Evolutionary conservation across 2,329 filamentous ascomycete genomes (phyloP), one percentile per base, ranked within the genome.

Genomic region (Phaeosphaeriaceae sp.): DNA sequence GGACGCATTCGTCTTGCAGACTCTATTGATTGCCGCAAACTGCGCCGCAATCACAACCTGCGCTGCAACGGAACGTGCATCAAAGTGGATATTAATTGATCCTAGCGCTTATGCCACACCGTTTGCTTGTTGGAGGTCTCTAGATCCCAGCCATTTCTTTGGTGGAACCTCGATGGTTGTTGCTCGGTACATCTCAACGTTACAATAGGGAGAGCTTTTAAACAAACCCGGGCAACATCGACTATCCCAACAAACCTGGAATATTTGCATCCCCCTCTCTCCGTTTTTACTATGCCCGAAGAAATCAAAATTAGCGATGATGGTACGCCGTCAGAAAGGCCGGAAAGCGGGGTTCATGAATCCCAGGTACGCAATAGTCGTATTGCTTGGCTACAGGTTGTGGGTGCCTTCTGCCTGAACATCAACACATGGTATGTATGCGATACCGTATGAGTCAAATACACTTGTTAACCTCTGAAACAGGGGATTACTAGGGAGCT

Each of bases 371-470:
- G 32, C 32, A 34, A 17, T 12, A 6, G 32, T 34, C 32, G 32
- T 17, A 34, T 34, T 34, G 28, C 41, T 16, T 46, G 43, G 43
- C 30, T 46, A 6, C 43, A 46, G 21, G 34, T 39, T 13, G 17
- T 40, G 13, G 43, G 43, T 18, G 28, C 20, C 21, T 46, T 46
- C 30, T 39, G 34, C 28, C 16, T 46, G 20, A 40, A 40, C 30
- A 42, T 58, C 30, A 57, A 52, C 33, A 56, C 55, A 17, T 63
- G 61, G 58, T 61, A 56, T 9, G 54, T 53, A 20, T 51, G 23
- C 11, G 23, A 9, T 26, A 26, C 23, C 6, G 6, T 9, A 26
- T 26, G 23, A 26, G 3, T 26, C 11, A 4, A 26, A 26, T 26
- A 26, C 6, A 26, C 23, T 26, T 26, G 23, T 9, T 62, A 30